Evolutionary conservation across 352 stramenopile genomes (phyloP).

Genomic region (Halophytophthora polymorphica): DNA sequence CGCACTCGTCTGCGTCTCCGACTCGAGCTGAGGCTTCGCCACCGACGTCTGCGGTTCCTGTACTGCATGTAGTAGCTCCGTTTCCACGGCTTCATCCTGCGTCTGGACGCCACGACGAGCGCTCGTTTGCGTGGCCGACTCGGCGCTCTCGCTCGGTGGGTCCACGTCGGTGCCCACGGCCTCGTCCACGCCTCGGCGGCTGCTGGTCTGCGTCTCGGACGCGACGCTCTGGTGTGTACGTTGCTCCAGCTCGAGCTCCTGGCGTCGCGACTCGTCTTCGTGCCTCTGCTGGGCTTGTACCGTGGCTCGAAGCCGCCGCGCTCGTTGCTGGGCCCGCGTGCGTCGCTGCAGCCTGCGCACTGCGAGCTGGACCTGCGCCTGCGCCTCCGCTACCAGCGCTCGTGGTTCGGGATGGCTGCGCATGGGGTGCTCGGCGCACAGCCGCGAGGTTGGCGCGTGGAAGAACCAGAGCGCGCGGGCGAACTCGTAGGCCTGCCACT

Average conservation of each 20-base stretch:
- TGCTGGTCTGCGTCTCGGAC: slow-evolving; percentile 20
- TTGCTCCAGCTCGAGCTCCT: slow-evolving; percentile 6
- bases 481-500: slow-evolving; percentile 70
- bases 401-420: slow-evolving; percentile 40
- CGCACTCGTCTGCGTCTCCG: no score
- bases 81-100: slow-evolving; percentile 14
- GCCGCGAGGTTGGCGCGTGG: slow-evolving; percentile 24
- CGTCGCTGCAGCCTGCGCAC: slow-evolving; percentile 35
- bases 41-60: no score
- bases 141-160: slow-evolving; percentile 5
- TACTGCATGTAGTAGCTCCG: no score
- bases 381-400: slow-evolving; percentile 37
- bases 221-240: slow-evolving; percentile 4
- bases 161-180: not conserved
- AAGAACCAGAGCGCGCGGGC: slow-evolving; percentile 63
- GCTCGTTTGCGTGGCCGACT: slow-evolving; percentile 21
- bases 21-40: no score
- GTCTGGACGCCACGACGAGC: not conserved
- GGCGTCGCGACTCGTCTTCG: slow-evolving; percentile 11
- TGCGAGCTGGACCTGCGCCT: slow-evolving; percentile 38
- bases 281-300: slow-evolving; percentile 4
- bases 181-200: not conserved
- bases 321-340: slow-evolving; percentile 11
- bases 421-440: slow-evolving; percentile 60
- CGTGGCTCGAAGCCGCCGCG: slow-evolving; percentile 14